Evolutionary conservation across 2,329 filamentous ascomycete species (phyloP).

Genomic region (Pezizomycotina sp.): DNA sequence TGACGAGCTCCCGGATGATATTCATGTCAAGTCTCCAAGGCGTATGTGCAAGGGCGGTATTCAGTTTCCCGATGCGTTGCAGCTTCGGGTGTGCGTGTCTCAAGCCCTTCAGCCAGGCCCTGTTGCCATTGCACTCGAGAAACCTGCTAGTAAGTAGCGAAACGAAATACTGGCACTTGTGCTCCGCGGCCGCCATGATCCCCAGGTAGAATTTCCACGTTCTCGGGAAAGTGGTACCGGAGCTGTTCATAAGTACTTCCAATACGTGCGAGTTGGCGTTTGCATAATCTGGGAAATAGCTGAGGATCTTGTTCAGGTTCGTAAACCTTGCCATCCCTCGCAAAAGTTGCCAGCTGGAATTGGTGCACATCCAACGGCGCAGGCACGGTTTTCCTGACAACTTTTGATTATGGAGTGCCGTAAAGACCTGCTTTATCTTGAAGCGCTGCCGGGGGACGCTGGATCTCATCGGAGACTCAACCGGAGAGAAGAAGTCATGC

Average conservation of each 20-base stretch:
- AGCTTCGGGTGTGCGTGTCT: conserved; percentile 21
- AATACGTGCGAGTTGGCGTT: conserved; percentile 21
- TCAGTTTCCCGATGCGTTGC: conserved; percentile 22
- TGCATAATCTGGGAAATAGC: conserved; percentile 22
- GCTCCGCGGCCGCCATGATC: conserved; percentile 22
- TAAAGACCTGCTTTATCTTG: conserved; percentile 13
- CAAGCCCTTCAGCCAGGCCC: conserved; percentile 22
- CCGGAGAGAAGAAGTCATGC: too few relatives aligned
- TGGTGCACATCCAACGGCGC: conserved; percentile 15
- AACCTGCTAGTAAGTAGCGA: conserved; percentile 23
- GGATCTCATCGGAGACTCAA: too few relatives aligned
- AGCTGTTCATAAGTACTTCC: conserved; percentile 19
- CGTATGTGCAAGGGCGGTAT: conserved; percentile 22
- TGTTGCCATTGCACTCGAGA: conserved; percentile 22
- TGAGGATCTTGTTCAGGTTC: conserved; percentile 23
- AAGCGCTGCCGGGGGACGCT: too few relatives aligned
- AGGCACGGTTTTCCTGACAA: too few relatives aligned
- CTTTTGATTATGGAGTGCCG: conserved; percentile 6
- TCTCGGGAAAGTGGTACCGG: conserved; percentile 21
- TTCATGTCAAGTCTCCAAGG: conserved; percentile 22
- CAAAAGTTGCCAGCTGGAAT: conserved; percentile 18
- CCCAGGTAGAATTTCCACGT: conserved; percentile 24
- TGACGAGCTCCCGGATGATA: conserved; percentile 21
- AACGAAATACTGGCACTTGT: conserved; percentile 24
- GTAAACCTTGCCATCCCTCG: conserved; percentile 21